These are phyloP conservation scores for Venustampulla echinocandica DNA, from an alignment of 495 filamentous ascomycete genomes.

Conservation along the genomic window DNA sequence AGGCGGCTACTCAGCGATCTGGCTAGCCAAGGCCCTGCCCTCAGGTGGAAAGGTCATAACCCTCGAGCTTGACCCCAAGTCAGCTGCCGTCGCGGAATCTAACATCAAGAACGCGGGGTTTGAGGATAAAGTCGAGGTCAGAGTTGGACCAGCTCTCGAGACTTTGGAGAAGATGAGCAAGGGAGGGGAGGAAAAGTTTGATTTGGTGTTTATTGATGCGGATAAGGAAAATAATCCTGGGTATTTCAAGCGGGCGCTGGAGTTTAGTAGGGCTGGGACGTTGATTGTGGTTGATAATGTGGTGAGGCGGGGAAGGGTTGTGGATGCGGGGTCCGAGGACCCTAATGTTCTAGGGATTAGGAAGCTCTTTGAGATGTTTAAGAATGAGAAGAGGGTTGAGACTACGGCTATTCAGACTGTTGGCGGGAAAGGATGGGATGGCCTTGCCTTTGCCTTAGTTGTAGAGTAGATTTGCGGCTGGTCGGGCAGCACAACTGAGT, in stretches of 20 bases:
- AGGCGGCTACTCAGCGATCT: conserved; percentile 15
- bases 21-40: conserved; percentile 14
- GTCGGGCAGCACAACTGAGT: conserved; percentile 16
- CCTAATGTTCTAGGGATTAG: conserved; percentile 1
- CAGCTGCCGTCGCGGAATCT: conserved; percentile 6
- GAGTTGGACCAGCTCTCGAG: conserved; percentile 8
- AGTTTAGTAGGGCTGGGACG: conserved; percentile 4
- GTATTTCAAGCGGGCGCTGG: conserved; percentile 8
- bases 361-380: conserved; percentile 12
- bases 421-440: conserved; percentile 17
- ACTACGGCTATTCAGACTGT: conserved; percentile 17
- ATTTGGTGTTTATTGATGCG: conserved; percentile 19
- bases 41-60: conserved; percentile 13
- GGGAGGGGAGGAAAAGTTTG: conserved; percentile 9
- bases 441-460: conserved; percentile 12
- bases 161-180: conserved; percentile 8
- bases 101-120: conserved; percentile 17
- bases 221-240: conserved; percentile 16
- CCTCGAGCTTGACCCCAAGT: conserved; percentile 6
- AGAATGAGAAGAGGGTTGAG: conserved; percentile 15
- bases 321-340: background rate
- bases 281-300: conserved; percentile 18
- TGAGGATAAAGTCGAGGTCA: conserved; percentile 10
- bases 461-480: conserved; percentile 12
- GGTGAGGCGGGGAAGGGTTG: conserved; percentile 5